These are phyloP conservation scores for Carpinus viminea DNA, from an alignment of 306 rosid genomes.

Conservation along the genomic window DNA sequence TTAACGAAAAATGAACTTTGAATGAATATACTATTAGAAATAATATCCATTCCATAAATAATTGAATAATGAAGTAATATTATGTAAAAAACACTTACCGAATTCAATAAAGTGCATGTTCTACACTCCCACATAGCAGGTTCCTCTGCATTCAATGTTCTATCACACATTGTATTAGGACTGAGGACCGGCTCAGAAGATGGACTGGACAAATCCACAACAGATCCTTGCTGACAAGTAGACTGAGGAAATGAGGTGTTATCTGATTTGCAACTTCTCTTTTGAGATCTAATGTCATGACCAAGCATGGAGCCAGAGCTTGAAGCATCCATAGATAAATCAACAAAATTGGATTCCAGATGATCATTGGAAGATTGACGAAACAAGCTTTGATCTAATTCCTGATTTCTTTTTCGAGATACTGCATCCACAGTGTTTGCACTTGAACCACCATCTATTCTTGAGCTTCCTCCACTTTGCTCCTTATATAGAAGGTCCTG, in stretches of 20 bases:
- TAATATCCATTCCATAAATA: not conserved
- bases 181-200: slow-evolving; percentile 29
- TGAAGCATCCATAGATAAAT: slow-evolving; percentile 40
- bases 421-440: slow-evolving; percentile 22
- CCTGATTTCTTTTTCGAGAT: slow-evolving; percentile 57
- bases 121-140: slow-evolving; percentile 70
- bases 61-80: not conserved
- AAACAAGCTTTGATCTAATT: slow-evolving; percentile 27
- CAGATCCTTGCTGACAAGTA: slow-evolving; percentile 32
- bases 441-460: slow-evolving; percentile 16
- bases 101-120: slow-evolving; percentile 80
- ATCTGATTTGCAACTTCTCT: slow-evolving; percentile 29
- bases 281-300: slow-evolving; percentile 29
- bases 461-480: slow-evolving; percentile 40
- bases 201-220: slow-evolving; percentile 31
- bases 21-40: not conserved
- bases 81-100: slow-evolving; percentile 46
- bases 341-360: slow-evolving; percentile 38
- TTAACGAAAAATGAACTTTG: not conserved
- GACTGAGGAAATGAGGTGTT: slow-evolving; percentile 33
- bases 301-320: slow-evolving; percentile 22
- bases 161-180: slow-evolving; percentile 4
- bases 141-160: slow-evolving; percentile 38
- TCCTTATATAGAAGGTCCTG: slow-evolving; percentile 34
- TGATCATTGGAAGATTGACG: slow-evolving; percentile 32